Conservation (phyloP, 371 early-diverging fungal genomes). For the Actinomortierella wolfii region DNA sequence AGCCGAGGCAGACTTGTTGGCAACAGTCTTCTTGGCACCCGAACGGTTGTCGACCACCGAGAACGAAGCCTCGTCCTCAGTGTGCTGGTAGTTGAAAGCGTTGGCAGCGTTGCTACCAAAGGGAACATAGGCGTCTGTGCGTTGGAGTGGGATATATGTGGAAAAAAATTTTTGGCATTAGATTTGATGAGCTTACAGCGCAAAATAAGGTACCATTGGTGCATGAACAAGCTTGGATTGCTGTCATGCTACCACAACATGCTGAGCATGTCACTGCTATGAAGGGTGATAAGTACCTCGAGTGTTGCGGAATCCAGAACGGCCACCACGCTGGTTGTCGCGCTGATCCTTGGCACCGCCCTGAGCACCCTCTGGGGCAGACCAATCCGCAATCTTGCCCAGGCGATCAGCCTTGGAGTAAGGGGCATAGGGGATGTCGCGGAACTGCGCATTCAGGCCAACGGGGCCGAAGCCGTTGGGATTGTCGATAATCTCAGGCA, state of each 20-base stretch:
- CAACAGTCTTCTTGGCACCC: conserved; percentile 69
- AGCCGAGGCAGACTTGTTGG: conserved; percentile 56
- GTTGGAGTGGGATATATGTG: background rate
- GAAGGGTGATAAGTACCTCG: too few species aligned
- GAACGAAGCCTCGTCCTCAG: conserved; percentile 95
- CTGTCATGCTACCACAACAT: too few species aligned
- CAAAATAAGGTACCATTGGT: too few species aligned
- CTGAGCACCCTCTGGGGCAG: conserved; percentile 60
- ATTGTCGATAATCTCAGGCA: conserved; percentile 73
- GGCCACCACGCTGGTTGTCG: conserved; percentile 66
- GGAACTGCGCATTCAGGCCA: conserved; percentile 65
- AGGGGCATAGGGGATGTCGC: conserved; percentile 94
- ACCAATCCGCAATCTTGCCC: conserved; percentile 95
- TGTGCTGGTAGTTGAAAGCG: conserved; percentile 90
- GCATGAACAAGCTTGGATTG: too few species aligned
- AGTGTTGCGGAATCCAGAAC: conserved; percentile 65
- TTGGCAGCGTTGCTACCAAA: conserved; percentile 88
- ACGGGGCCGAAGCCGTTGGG: conserved; percentile 84
- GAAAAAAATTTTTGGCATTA: background rate
- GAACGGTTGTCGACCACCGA: conserved; percentile 93
- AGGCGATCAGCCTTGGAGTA: conserved; percentile 95
- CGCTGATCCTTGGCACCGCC: conserved; percentile 58
- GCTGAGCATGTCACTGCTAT: too few species aligned
- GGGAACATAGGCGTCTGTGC: conserved; percentile 72
- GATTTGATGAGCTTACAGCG: background rate